A percentile compares a stretch with the other conserved stretches of the same genome.
Evolutionary conservation across 306 rosid genomes (phyloP).

Genomic region (Cucumis sativus): Cucumber_9930_V3 NC_026661.2:14855501-14856000

Average conservation of each 20-base stretch:
- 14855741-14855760: slow-evolving; percentile 42
- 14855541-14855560: slow-evolving; percentile 95
- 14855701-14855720: slow-evolving; percentile 35
- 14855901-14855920: slow-evolving; percentile 71
- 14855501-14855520: slow-evolving; percentile 59
- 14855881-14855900: slow-evolving; percentile 60
- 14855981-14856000: slow-evolving; percentile 37
- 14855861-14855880: slow-evolving; percentile 57
- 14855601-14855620: slow-evolving; percentile 37
- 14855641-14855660: slow-evolving; percentile 30
- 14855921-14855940: slow-evolving; percentile 64
- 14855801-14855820: slow-evolving; percentile 39
- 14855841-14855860: slow-evolving; percentile 52
- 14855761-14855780: slow-evolving; percentile 42
- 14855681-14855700: slow-evolving; percentile 33
- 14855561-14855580: slow-evolving; percentile 63
- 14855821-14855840: slow-evolving; percentile 64
- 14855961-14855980: slow-evolving; percentile 37
- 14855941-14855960: slow-evolving; percentile 52
- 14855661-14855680: slow-evolving; percentile 35
- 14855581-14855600: slow-evolving; percentile 36
- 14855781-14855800: slow-evolving; percentile 41
- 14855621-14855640: slow-evolving; percentile 29
- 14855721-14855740: slow-evolving; percentile 62
- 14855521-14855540: slow-evolving; percentile 51